A percentile compares a stretch with the other conserved stretches of the same genome.
Evolutionary conservation across 1,284 basidiomycete species (phyloP).

Genomic region (Trichosporon sp.): DNA sequence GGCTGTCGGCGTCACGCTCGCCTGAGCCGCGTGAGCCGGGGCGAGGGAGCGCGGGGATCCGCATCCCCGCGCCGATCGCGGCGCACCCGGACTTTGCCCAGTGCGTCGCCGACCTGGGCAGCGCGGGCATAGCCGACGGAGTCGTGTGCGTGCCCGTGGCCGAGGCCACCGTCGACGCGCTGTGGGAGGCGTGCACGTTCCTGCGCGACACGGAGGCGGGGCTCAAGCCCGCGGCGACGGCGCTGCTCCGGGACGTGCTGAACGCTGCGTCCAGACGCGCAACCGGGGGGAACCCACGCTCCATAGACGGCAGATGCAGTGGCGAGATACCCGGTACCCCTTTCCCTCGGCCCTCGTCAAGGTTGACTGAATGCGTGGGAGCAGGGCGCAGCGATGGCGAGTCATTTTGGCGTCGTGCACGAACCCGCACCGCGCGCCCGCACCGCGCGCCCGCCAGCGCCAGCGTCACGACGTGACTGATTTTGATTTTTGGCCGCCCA

Average conservation of each 20-base stretch:
- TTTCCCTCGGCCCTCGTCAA: no score
- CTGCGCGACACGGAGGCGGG: neutral
- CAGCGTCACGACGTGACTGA: neutral
- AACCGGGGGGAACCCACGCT: no score
- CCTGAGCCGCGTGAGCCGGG: no score
- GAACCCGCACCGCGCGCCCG: no score
- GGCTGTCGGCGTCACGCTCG: neutral
- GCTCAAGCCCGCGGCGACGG: neutral
- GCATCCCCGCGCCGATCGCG: neutral
- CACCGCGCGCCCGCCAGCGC: no score
- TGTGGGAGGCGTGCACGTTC: neutral
- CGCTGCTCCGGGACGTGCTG: neutral
- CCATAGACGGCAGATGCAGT: no score
- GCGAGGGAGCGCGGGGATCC: neutral
- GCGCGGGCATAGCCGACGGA: neutral
- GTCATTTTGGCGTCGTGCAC: neutral
- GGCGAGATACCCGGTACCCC: no score
- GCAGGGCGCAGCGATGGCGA: neutral
- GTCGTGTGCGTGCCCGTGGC: neutral
- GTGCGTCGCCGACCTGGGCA: neutral
- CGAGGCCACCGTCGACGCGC: neutral
- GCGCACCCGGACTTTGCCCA: neutral
- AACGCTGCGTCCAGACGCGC: neutral
- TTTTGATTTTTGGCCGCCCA: neutral
- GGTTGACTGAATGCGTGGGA: no score